A percentile compares a stretch with the other conserved stretches of the same genome.
These are phyloP conservation scores for Fusarium continuum DNA, from an alignment of 2,329 filamentous ascomycete species.

Conservation along the genomic window DNA sequence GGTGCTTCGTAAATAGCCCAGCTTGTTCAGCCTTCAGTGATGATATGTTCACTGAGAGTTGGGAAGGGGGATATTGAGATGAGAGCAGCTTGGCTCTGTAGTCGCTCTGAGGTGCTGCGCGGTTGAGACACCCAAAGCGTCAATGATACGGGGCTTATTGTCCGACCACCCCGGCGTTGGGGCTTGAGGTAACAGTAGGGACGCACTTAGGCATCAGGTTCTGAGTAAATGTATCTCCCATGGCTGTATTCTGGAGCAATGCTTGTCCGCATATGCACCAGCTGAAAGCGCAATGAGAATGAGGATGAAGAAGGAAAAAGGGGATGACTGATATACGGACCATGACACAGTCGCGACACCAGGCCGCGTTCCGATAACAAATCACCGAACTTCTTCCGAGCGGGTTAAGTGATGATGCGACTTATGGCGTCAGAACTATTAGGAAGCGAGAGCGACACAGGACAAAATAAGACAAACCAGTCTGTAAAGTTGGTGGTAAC, in stretches of 20 bases:
- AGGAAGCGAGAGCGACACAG: neutral
- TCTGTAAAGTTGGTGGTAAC: neutral
- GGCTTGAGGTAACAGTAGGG: constrained; percentile 53
- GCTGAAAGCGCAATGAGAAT: constrained; percentile 24
- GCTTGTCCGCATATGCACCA: constrained; percentile 35
- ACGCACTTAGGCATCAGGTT: constrained; percentile 35
- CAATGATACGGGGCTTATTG: constrained; percentile 49
- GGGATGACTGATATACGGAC: constrained; percentile 23
- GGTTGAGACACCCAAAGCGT: constrained; percentile 41
- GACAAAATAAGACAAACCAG: constrained; percentile 14
- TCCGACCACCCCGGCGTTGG: constrained; percentile 60
- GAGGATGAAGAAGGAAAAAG: constrained; percentile 19
- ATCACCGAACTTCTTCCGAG: constrained; percentile 40
- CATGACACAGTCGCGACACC: constrained; percentile 8
- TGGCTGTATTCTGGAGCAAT: constrained; percentile 31
- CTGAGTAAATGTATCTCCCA: constrained; percentile 22
- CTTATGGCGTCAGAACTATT: constrained; percentile 21
- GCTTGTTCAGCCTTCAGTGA: neutral
- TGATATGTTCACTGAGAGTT: neutral
- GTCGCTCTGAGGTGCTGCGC: constrained; percentile 32
- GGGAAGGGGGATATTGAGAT: neutral
- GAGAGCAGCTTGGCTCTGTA: constrained; percentile 28
- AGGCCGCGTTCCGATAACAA: constrained; percentile 31
- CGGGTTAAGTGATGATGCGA: constrained; percentile 40
- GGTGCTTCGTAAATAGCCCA: neutral